phyloP scores from a whole-genome alignment of 768 basidiomycete genomes.

The Auriscalpium vulgare region DNA sequence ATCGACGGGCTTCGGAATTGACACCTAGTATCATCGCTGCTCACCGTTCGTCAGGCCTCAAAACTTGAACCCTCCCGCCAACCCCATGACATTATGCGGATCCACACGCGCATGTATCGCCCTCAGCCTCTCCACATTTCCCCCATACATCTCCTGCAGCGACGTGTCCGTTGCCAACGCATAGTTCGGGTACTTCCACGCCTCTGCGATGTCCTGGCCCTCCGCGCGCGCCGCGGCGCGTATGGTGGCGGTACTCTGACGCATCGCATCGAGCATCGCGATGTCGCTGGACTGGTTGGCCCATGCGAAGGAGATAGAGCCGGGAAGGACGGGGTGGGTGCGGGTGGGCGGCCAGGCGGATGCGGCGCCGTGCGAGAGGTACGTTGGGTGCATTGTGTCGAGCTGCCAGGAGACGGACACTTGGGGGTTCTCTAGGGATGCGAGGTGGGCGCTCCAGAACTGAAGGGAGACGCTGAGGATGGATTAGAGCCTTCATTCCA shows the following conservation, averaged over 20 bases:
- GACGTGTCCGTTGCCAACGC: slow-evolving; percentile 1
- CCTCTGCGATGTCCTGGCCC: slow-evolving; percentile 3
- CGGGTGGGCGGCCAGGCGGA: slow-evolving; percentile 10
- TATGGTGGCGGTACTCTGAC: neutral
- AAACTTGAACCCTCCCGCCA: slow-evolving; percentile 15
- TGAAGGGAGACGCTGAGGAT: neutral
- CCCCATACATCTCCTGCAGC: slow-evolving; percentile 9
- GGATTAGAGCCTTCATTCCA: neutral
- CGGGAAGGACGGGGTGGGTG: slow-evolving; percentile 1
- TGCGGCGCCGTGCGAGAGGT: slow-evolving; percentile 1
- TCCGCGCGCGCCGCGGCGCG: slow-evolving; percentile 4
- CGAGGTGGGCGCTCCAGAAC: neutral
- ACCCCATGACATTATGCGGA: slow-evolving; percentile 13
- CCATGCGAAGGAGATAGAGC: neutral
- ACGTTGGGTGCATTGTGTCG: neutral
- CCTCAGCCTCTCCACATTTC: slow-evolving; percentile 3
- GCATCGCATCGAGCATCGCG: neutral
- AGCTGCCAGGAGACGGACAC: neutral
- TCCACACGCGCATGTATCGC: slow-evolving; percentile 1
- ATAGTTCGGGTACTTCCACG: slow-evolving; percentile 6
- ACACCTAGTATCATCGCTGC: too few relatives aligned
- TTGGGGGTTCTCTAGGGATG: neutral
- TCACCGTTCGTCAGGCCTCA: neutral
- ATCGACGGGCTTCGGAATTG: too few relatives aligned
- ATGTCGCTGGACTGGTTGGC: neutral